Evolutionary conservation across 139 green algal species (phyloP).

Genomic region (Coccomyxa sp.): DNA sequence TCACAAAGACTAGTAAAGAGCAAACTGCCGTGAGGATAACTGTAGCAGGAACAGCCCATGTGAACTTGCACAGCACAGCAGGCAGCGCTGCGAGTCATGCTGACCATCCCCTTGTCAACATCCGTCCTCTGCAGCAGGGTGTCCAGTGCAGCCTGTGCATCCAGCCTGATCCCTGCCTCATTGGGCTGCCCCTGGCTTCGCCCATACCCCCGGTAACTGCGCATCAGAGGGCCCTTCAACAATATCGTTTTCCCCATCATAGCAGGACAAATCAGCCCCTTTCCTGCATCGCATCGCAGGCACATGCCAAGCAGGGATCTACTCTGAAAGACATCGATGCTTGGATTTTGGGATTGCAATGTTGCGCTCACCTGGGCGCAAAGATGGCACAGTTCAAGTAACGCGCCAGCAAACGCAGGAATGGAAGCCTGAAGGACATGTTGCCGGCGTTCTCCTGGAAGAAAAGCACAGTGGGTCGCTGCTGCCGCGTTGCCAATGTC

Average conservation of each 20-base stretch:
- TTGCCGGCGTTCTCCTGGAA: conserved; percentile 90
- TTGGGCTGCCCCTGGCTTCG: conserved; percentile 58
- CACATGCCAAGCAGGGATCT: neutral
- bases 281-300: neutral
- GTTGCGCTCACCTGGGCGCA: conserved; percentile 33
- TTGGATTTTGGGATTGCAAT: neutral
- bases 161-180: conserved; percentile 66
- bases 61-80: too few species aligned
- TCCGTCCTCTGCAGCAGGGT: conserved; percentile 46
- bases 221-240: neutral
- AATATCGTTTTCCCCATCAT: neutral
- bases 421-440: conserved; percentile 80
- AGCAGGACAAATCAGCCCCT: neutral
- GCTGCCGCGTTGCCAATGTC: conserved; percentile 19
- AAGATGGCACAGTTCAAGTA: conserved; percentile 54
- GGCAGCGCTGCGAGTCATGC: neutral
- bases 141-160: conserved; percentile 56
- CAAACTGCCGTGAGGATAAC: too few species aligned
- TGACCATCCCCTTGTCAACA: conserved; percentile 28
- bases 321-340: neutral
- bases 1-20: too few species aligned
- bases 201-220: conserved; percentile 84
- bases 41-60: too few species aligned
- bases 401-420: conserved; percentile 54
- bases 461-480: conserved; percentile 67